A percentile compares a stretch with the other conserved stretches of the same genome.
These are phyloP conservation scores for Erodium texanum DNA, from an alignment of 441 rosid species.

Conservation along the genomic window DNA sequence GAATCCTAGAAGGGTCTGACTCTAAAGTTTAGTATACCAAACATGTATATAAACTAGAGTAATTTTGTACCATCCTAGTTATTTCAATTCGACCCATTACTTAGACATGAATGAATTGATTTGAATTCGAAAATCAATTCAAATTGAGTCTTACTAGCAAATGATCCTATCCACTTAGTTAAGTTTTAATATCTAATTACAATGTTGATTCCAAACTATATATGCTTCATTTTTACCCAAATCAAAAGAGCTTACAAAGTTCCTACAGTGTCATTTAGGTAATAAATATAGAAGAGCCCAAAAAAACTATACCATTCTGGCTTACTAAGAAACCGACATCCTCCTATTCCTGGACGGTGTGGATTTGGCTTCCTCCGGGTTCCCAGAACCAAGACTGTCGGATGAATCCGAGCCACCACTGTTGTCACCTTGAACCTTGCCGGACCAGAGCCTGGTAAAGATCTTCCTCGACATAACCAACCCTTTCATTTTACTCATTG, in stretches of 20 bases:
- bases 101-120: too few species aligned
- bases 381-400: constrained; percentile 64
- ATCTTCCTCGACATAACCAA: constrained; percentile 70
- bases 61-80: too few species aligned
- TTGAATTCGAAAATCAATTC: too few species aligned
- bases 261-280: constrained; percentile 10
- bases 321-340: constrained; percentile 57
- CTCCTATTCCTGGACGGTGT: constrained; percentile 46
- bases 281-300: not conserved
- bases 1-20: not conserved
- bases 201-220: constrained; percentile 14
- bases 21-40: too few species aligned
- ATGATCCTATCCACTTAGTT: too few species aligned
- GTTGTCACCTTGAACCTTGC: constrained; percentile 53
- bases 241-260: constrained; percentile 16
- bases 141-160: too few species aligned
- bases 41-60: too few species aligned
- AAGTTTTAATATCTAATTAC: too few species aligned
- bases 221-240: constrained; percentile 22
- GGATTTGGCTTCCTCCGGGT: constrained; percentile 58
- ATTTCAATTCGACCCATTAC: too few species aligned
- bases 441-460: constrained; percentile 66
- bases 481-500: constrained; percentile 68
- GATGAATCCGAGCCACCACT: constrained; percentile 62
- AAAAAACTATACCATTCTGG: constrained; percentile 1